These are phyloP conservation scores for Gigaspora rosea DNA, from an alignment of 192 early-diverging fungal species.

Conservation along the genomic window DNA sequence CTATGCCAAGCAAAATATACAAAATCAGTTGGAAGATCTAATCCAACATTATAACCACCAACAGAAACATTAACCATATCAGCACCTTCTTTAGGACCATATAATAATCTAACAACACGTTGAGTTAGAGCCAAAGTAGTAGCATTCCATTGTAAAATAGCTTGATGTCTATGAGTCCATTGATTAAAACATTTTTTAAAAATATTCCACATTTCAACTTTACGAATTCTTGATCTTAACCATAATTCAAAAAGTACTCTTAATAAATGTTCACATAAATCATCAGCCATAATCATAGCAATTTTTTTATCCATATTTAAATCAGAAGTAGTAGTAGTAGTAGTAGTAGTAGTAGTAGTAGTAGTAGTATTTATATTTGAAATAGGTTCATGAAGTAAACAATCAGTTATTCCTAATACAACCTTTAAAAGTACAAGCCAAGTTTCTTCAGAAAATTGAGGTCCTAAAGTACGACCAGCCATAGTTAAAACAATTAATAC, in stretches of 20 bases:
- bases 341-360: conserved; percentile 8
- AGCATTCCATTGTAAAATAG: conserved; percentile 77
- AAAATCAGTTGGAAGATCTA: conserved; percentile 67
- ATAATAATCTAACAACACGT: conserved; percentile 65
- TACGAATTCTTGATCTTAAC: conserved; percentile 66
- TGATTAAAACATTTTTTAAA: conserved; percentile 64
- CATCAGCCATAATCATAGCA: conserved; percentile 66
- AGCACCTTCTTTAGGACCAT: conserved; percentile 67
- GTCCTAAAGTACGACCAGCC: conserved; percentile 61
- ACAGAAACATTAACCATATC: conserved; percentile 58
- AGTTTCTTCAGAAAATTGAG: conserved; percentile 68
- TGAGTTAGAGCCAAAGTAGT: conserved; percentile 67
- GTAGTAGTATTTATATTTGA: conserved; percentile 7
- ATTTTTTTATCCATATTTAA: conserved; percentile 29
- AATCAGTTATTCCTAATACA: conserved; percentile 75
- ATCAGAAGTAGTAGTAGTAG: conserved; percentile 16
- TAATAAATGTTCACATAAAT: conserved; percentile 72
- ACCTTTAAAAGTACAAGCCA: conserved; percentile 84
- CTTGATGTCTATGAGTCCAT: conserved; percentile 77
- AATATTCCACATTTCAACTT: conserved; percentile 79
- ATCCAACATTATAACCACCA: conserved; percentile 54
- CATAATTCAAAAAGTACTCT: conserved; percentile 79
- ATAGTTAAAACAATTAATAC: conserved; percentile 63
- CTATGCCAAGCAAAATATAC: conserved; percentile 75
- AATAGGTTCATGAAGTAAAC: conserved; percentile 62